Conservation (phyloP, 257 asterid genomes). For the Oldenlandia corymbosa region DNA sequence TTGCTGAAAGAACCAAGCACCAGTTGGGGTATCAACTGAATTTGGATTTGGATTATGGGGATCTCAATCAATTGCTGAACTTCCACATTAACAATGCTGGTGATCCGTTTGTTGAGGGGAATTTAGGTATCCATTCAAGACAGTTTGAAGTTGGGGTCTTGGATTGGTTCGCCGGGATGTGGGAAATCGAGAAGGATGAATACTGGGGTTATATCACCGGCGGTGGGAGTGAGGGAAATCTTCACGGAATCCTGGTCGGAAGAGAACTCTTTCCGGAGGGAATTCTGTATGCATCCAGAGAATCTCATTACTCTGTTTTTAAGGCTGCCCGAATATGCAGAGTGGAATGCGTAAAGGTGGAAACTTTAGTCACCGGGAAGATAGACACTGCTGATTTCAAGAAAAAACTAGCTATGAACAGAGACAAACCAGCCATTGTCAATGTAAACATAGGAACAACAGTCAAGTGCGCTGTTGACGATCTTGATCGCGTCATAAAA, state of each 20-base stretch:
- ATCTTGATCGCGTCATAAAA: constrained; percentile 88
- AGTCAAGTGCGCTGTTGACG: constrained; percentile 98
- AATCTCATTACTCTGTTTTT: constrained; percentile 87
- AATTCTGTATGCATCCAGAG: constrained; percentile 80
- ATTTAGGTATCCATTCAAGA: constrained; percentile 92
- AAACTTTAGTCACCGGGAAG: constrained; percentile 76
- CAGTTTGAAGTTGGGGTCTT: constrained; percentile 94
- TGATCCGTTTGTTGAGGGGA: constrained; percentile 94
- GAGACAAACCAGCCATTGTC: constrained; percentile 85
- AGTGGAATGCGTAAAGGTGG: constrained; percentile 86
- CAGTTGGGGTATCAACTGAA: constrained; percentile 96
- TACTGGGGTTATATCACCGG: constrained; percentile 96
- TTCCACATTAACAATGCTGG: constrained; percentile 90
- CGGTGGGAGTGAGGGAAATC: constrained; percentile 98
- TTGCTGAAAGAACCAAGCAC: constrained; percentile 71
- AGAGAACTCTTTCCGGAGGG: constrained; percentile 97
- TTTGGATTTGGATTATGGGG: constrained; percentile 94
- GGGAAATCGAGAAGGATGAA: constrained; percentile 85
- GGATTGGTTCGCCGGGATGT: constrained; percentile 91
- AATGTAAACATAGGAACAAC: constrained; percentile 96
- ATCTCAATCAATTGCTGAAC: constrained; percentile 79
- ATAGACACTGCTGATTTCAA: constrained; percentile 80
- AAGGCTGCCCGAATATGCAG: constrained; percentile 98
- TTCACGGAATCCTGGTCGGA: constrained; percentile 93
- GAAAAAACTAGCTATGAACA: constrained; percentile 53